These are phyloP conservation scores for Ambrosiella cleistominuta DNA, from an alignment of 2,329 filamentous ascomycete species.

Conservation along the genomic window DNA sequence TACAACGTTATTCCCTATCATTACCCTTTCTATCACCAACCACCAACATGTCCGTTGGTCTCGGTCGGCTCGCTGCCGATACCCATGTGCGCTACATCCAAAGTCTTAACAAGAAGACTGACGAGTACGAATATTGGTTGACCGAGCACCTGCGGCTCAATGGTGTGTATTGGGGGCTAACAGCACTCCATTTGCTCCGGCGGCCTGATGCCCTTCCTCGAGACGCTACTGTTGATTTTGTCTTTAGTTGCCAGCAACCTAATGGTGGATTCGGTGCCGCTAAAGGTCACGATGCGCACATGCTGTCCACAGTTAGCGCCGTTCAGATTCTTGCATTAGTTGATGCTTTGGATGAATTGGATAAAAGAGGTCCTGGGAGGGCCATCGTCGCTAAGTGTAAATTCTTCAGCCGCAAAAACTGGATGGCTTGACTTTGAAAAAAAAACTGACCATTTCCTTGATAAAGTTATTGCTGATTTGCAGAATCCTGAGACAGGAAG, in stretches of 20 bases:
- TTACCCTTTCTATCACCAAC: background rate
- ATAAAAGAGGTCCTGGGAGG: slow-evolving; percentile 45
- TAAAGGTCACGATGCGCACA: slow-evolving; percentile 85
- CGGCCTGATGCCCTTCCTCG: slow-evolving; percentile 67
- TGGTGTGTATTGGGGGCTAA: slow-evolving; percentile 92
- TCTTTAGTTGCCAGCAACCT: slow-evolving; percentile 83
- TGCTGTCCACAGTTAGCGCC: slow-evolving; percentile 89
- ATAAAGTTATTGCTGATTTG: slow-evolving; percentile 55
- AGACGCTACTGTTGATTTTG: slow-evolving; percentile 69
- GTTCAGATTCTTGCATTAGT: slow-evolving; percentile 82
- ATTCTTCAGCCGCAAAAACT: slow-evolving; percentile 19
- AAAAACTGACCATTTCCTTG: too few species aligned
- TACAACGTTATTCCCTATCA: background rate
- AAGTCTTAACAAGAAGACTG: slow-evolving; percentile 74
- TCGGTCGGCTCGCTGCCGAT: slow-evolving; percentile 22
- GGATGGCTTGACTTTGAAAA: too few species aligned
- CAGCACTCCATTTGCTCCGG: slow-evolving; percentile 67
- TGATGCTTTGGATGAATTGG: slow-evolving; percentile 70
- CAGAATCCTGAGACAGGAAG: slow-evolving; percentile 70
- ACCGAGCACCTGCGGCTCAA: slow-evolving; percentile 93
- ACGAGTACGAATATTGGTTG: slow-evolving; percentile 94
- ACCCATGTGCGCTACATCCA: slow-evolving; percentile 84
- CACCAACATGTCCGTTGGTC: background rate
- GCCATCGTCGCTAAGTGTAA: slow-evolving; percentile 62
- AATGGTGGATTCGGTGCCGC: slow-evolving; percentile 86